Conservation (phyloP, 345 rosid species). For the Dipteronia sinensis region DNA sequence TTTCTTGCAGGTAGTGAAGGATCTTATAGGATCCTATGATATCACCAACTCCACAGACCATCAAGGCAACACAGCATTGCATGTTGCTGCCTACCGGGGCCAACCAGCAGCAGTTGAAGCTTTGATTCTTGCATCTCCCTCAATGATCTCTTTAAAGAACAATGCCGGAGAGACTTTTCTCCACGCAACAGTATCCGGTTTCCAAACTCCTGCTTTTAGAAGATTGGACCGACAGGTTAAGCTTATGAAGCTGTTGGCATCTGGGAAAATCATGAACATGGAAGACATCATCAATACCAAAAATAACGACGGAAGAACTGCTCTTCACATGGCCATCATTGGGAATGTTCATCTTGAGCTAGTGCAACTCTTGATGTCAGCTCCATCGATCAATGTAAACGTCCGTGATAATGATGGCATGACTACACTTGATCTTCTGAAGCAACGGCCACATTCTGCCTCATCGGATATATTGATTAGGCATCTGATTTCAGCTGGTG, state of each 20-base stretch:
- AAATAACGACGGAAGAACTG: slow-evolving; percentile 70
- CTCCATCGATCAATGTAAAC: slow-evolving; percentile 63
- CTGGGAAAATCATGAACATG: slow-evolving; percentile 31
- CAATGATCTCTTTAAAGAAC: slow-evolving; percentile 51
- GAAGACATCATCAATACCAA: slow-evolving; percentile 55
- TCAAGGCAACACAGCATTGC: slow-evolving; percentile 78
- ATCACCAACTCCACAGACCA: slow-evolving; percentile 51
- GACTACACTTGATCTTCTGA: slow-evolving; percentile 87
- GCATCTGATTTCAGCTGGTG: slow-evolving; percentile 79
- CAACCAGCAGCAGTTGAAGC: slow-evolving; percentile 60
- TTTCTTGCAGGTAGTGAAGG: slow-evolving; percentile 58
- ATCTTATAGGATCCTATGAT: slow-evolving; percentile 53
- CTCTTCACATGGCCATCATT: slow-evolving; percentile 80
- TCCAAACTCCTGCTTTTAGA: slow-evolving; percentile 71
- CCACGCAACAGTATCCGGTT: slow-evolving; percentile 74
- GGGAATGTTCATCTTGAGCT: slow-evolving; percentile 65
- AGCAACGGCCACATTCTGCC: slow-evolving; percentile 59
- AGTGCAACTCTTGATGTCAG: slow-evolving; percentile 73
- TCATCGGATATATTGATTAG: slow-evolving; percentile 67
- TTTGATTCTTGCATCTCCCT: slow-evolving; percentile 55
- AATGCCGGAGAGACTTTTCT: slow-evolving; percentile 78
- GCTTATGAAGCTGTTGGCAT: slow-evolving; percentile 61
- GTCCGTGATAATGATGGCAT: slow-evolving; percentile 59
- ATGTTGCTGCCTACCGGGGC: slow-evolving; percentile 75
- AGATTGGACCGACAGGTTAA: slow-evolving; percentile 73